Evolutionary conservation across 345 rosid genomes (phyloP).

Genomic region (Ceriops tagal): DNA sequence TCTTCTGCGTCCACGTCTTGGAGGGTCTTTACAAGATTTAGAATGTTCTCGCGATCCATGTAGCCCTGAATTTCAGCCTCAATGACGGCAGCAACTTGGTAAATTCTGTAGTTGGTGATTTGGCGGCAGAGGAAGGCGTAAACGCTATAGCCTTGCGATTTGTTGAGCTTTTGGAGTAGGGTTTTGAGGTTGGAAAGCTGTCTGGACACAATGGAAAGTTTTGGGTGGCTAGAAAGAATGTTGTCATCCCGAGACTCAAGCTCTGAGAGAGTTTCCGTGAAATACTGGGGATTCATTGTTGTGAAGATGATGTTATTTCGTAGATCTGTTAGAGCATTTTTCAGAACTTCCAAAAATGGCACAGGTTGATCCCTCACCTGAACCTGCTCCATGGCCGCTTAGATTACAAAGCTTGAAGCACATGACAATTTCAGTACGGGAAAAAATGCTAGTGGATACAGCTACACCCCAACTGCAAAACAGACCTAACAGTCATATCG

Average conservation of each 20-base stretch:
- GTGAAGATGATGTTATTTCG: slow-evolving; percentile 36
- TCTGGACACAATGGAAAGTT: slow-evolving; percentile 32
- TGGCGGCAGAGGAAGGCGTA: slow-evolving; percentile 36
- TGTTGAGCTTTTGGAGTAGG: slow-evolving; percentile 30
- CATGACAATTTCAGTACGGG: no score
- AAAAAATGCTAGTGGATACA: background rate
- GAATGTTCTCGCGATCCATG: slow-evolving; percentile 32
- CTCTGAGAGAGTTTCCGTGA: slow-evolving; percentile 25
- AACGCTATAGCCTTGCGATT: slow-evolving; percentile 25
- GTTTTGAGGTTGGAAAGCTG: slow-evolving; percentile 34
- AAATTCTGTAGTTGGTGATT: slow-evolving; percentile 36
- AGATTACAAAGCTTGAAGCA: slow-evolving; percentile 6
- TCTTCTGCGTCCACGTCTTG: slow-evolving; percentile 20
- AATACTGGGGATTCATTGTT: slow-evolving; percentile 15
- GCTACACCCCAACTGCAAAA: background rate
- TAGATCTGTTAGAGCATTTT: slow-evolving; percentile 36
- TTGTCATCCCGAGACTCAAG: slow-evolving; percentile 18
- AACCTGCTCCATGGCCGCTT: slow-evolving; percentile 29
- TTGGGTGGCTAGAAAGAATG: slow-evolving; percentile 19
- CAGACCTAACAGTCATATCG: background rate
- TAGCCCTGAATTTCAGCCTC: slow-evolving; percentile 34
- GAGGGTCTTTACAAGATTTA: slow-evolving; percentile 28
- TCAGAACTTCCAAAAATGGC: slow-evolving; percentile 25
- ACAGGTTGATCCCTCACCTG: slow-evolving; percentile 7
- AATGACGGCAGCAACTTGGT: slow-evolving; percentile 27